Conservation (phyloP, 805 yeast species). For the Nematodospora valgi region DNA sequence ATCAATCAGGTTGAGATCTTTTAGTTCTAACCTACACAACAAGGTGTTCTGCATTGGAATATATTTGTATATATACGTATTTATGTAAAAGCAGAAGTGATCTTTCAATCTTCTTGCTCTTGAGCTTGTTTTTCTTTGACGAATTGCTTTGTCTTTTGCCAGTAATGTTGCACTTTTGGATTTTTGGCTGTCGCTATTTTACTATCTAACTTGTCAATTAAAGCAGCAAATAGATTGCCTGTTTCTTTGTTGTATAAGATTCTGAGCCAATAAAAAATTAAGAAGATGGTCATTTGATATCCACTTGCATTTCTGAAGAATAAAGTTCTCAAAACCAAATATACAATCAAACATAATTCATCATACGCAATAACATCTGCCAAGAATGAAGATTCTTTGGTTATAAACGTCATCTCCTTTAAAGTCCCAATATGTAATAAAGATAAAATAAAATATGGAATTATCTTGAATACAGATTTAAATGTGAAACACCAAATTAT, state of each 20-base stretch:
- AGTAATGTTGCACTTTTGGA: slow-evolving; percentile 35
- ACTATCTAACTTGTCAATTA: slow-evolving; percentile 43
- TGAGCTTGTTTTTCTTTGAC: slow-evolving; percentile 23
- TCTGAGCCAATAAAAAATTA: slow-evolving; percentile 68
- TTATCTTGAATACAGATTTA: slow-evolving; percentile 59
- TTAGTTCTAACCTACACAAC: no score
- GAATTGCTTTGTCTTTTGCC: slow-evolving; percentile 32
- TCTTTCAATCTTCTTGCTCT: slow-evolving; percentile 4
- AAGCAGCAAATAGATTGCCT: slow-evolving; percentile 37
- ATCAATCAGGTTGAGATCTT: no score
- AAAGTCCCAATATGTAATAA: slow-evolving; percentile 49
- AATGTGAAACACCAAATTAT: slow-evolving; percentile 61
- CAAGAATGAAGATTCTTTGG: slow-evolving; percentile 34
- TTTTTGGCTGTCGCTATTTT: slow-evolving; percentile 41
- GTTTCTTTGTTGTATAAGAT: slow-evolving; percentile 53
- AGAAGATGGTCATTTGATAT: slow-evolving; percentile 56
- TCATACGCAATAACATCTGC: slow-evolving; percentile 54
- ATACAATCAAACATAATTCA: slow-evolving; percentile 53
- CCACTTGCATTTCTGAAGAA: slow-evolving; percentile 68
- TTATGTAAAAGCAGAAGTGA: background rate
- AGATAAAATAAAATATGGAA: slow-evolving; percentile 59
- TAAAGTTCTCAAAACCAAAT: slow-evolving; percentile 56
- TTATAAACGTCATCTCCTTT: slow-evolving; percentile 39
- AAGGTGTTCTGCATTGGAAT: no score
- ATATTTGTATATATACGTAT: background rate